These are phyloP conservation scores for Sclerotinia spermophila DNA, from an alignment of 2,329 filamentous ascomycete genomes.

Conservation along the genomic window DNA sequence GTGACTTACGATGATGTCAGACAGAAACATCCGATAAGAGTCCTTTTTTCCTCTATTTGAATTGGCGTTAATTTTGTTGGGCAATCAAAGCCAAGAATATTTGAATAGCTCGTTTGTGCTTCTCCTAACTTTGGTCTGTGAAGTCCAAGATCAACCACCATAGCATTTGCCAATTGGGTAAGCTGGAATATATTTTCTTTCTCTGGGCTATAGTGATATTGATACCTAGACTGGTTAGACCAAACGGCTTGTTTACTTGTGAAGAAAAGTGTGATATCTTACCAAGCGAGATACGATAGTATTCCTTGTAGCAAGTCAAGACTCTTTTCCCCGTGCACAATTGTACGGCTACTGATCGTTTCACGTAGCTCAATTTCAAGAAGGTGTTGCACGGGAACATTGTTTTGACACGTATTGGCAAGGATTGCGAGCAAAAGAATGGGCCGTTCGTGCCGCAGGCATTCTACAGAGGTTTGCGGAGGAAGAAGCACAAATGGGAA, in stretches of 20 bases:
- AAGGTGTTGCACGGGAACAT: conserved; percentile 49
- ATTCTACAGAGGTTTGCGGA: conserved; percentile 45
- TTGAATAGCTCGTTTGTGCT: background rate
- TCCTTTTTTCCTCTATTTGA: conserved; percentile 28
- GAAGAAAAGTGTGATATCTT: conserved; percentile 10
- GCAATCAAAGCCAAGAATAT: background rate
- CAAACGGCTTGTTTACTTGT: background rate
- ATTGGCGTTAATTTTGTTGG: background rate
- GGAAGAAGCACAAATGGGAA: conserved; percentile 32
- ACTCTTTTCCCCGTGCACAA: conserved; percentile 54
- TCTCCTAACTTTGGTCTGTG: conserved; percentile 18
- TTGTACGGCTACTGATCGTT: conserved; percentile 53
- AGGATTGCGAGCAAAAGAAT: conserved; percentile 54
- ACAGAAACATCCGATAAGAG: conserved; percentile 33
- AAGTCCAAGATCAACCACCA: conserved; percentile 35
- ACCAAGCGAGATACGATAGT: conserved; percentile 57
- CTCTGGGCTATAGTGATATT: conserved; percentile 34
- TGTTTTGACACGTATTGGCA: conserved; percentile 46
- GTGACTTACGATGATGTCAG: conserved; percentile 30
- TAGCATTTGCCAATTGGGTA: conserved; percentile 33
- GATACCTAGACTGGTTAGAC: conserved; percentile 28
- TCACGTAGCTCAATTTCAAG: conserved; percentile 58
- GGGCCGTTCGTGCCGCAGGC: conserved; percentile 44
- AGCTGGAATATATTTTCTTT: conserved; percentile 37
- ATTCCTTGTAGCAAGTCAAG: conserved; percentile 55